Percentiles rank a stretch among this genome's conserved stretches.
These are phyloP conservation scores for Quercus suber DNA, from an alignment of 306 rosid species.

Conservation along the genomic window DNA sequence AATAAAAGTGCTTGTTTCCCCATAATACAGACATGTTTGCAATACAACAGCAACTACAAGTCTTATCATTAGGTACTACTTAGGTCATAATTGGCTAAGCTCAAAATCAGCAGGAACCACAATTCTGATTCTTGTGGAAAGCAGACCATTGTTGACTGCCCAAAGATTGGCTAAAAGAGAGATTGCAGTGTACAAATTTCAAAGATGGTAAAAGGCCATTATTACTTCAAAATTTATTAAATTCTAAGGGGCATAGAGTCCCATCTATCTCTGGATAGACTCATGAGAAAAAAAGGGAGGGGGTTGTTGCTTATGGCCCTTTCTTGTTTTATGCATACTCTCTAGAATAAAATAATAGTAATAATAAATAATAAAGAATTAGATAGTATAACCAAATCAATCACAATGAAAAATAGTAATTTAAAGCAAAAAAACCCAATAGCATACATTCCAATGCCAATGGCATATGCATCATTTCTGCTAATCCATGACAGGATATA, in stretches of 20 bases:
- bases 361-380: background rate
- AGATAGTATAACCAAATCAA: background rate
- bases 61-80: background rate
- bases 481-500: slow-evolving; percentile 2
- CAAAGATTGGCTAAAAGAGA: background rate
- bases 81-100: no score
- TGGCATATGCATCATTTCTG: slow-evolving; percentile 6
- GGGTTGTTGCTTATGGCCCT: background rate
- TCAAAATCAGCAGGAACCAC: background rate
- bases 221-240: background rate
- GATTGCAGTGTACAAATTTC: background rate
- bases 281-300: background rate
- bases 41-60: background rate
- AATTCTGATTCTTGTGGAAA: background rate
- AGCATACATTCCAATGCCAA: background rate
- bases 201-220: no score
- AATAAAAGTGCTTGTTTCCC: background rate
- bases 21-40: background rate
- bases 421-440: background rate
- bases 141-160: background rate
- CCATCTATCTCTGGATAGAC: background rate
- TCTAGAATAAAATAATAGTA: background rate
- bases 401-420: background rate
- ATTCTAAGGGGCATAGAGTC: background rate
- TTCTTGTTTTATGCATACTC: background rate